phyloP scores from a whole-genome alignment of 192 early-diverging fungal genomes.

The Oehlia diaphana region DNA sequence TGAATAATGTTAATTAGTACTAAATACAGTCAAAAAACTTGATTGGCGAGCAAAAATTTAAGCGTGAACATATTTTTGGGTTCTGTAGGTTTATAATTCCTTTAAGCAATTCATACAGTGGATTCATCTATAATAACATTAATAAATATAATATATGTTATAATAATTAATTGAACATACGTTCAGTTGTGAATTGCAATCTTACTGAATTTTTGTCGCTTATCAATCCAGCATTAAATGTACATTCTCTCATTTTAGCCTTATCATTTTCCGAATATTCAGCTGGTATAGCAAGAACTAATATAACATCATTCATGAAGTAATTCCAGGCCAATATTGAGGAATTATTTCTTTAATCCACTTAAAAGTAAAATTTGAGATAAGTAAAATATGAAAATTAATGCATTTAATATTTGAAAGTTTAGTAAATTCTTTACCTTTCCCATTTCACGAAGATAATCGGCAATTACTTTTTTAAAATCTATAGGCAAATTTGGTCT shows the following conservation, averaged over 20 bases:
- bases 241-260: constrained; percentile 53
- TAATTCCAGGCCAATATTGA: neutral
- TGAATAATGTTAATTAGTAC: too few species aligned
- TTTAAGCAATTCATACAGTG: neutral
- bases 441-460: neutral
- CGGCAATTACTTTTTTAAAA: neutral
- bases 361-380: neutral
- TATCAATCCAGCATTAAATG: constrained; percentile 50
- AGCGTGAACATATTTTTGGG: neutral
- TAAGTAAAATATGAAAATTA: too few species aligned
- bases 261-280: constrained; percentile 38
- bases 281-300: neutral
- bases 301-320: neutral
- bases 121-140: neutral
- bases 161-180: neutral
- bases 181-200: constrained; percentile 3
- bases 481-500: neutral
- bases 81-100: neutral
- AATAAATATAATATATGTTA: too few species aligned
- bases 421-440: neutral
- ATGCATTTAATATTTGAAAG: too few species aligned
- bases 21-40: neutral
- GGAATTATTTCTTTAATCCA: neutral
- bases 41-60: neutral
- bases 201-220: neutral